These are phyloP conservation scores for Geotrichum cucujoidarum DNA, from an alignment of 1,139 yeast genomes.

Conservation along the genomic window DNA sequence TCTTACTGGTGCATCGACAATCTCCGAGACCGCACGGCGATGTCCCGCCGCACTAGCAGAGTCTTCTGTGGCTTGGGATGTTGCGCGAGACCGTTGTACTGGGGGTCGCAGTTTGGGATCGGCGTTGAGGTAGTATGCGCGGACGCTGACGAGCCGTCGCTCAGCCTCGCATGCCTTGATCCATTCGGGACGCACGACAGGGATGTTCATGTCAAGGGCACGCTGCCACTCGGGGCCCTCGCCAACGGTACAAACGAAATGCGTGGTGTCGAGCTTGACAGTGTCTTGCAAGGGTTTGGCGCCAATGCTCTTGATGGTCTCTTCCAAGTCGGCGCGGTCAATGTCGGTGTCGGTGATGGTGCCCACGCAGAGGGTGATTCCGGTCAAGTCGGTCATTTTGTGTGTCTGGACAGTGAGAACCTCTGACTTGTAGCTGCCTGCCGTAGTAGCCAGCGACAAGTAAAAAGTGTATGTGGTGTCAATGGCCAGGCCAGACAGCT, in stretches of 20 bases:
- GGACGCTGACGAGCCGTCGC: constrained; percentile 85
- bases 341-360: constrained; percentile 55
- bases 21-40: constrained; percentile 19
- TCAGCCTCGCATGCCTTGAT: constrained; percentile 88
- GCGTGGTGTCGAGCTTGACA: constrained; percentile 89
- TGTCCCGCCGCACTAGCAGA: constrained; percentile 13
- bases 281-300: constrained; percentile 71
- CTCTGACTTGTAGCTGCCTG: constrained; percentile 75
- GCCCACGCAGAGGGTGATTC: constrained; percentile 89
- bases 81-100: constrained; percentile 31
- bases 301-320: constrained; percentile 65
- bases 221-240: constrained; percentile 61
- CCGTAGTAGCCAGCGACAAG: constrained; percentile 77
- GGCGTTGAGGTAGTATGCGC: constrained; percentile 50
- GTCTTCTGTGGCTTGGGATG: constrained; percentile 27
- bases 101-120: constrained; percentile 38
- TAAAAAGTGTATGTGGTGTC: constrained; percentile 80
- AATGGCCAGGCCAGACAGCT: constrained; percentile 84
- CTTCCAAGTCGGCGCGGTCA: constrained; percentile 56
- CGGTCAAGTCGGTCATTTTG: constrained; percentile 92
- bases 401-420: constrained; percentile 72
- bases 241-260: constrained; percentile 76
- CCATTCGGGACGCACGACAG: constrained; percentile 96
- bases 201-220: constrained; percentile 84
- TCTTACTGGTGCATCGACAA: constrained; percentile 14